phyloP scores from a whole-genome alignment of 2,329 filamentous ascomycete species.

The Dothistroma septosporum region DNA sequence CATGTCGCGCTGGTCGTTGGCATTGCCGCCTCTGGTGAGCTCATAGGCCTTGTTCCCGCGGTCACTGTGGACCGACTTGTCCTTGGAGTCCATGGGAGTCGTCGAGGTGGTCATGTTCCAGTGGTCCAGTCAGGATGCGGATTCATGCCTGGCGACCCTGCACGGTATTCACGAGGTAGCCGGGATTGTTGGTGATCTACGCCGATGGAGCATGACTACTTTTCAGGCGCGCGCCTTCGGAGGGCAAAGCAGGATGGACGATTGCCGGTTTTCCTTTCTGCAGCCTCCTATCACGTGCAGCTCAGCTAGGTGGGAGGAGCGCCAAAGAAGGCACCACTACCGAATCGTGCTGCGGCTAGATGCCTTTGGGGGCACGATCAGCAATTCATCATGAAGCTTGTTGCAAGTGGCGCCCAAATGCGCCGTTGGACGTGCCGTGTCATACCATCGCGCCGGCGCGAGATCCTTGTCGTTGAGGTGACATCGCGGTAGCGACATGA shows the following conservation, averaged over 20 bases:
- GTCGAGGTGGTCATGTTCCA: not conserved
- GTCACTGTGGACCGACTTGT: not conserved
- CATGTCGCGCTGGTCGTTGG: slow-evolving; percentile 8
- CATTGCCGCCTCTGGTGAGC: slow-evolving; percentile 10
- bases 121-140: not conserved
- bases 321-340: not conserved
- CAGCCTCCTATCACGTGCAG: not conserved
- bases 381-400: not conserved
- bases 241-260: not conserved
- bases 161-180: not conserved
- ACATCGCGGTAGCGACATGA: not conserved
- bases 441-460: not conserved
- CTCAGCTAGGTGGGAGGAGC: not conserved
- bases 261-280: not conserved
- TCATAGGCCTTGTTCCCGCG: not conserved
- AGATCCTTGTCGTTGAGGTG: not conserved
- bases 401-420: not conserved
- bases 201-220: not conserved
- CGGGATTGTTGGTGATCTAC: not conserved
- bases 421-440: not conserved
- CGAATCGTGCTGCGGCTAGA: not conserved
- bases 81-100: not conserved
- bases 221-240: not conserved
- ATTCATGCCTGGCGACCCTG: not conserved
- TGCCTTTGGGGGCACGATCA: not conserved